phyloP scores from a whole-genome alignment of 176 grass and related monocot species.

The Carex parvula region DNA sequence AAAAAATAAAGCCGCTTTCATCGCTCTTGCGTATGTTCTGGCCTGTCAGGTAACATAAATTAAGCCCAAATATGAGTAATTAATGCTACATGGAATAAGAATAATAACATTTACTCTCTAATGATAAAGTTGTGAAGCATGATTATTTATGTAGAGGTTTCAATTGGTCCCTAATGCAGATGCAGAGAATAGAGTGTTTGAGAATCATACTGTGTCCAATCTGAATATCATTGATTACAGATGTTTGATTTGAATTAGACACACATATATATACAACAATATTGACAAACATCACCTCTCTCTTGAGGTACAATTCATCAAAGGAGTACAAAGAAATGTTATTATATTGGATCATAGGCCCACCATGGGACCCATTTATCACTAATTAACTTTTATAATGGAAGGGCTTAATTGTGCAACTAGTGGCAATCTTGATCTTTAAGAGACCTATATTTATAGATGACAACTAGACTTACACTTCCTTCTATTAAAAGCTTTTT shows the following conservation, averaged over 20 bases:
- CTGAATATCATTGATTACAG: neutral
- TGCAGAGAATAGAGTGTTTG: neutral
- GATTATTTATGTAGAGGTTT: neutral
- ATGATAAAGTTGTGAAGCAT: neutral
- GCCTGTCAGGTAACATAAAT: constrained; percentile 44
- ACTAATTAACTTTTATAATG: constrained; percentile 17
- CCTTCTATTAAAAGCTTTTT: constrained; percentile 11
- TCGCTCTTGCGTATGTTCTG: constrained; percentile 97
- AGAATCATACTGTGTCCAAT: neutral
- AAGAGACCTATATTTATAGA: constrained; percentile 21
- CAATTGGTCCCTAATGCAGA: neutral
- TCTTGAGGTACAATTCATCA: constrained; percentile 12
- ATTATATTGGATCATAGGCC: constrained; percentile 6
- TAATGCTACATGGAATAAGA: neutral
- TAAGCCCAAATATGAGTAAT: neutral
- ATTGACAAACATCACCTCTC: constrained; percentile 2
- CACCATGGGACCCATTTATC: neutral
- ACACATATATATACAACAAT: neutral
- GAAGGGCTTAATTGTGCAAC: constrained; percentile 21
- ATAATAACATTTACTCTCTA: neutral
- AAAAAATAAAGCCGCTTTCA: constrained; percentile 97
- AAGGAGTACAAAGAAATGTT: neutral
- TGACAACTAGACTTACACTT: constrained; percentile 28
- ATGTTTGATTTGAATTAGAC: neutral
- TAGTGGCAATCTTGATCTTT: constrained; percentile 17